A percentile compares a stretch with the other conserved stretches of the same genome.
These are phyloP conservation scores for Cruciata laevipes DNA, from an alignment of 257 asterid genomes.

Conservation along the genomic window DNA sequence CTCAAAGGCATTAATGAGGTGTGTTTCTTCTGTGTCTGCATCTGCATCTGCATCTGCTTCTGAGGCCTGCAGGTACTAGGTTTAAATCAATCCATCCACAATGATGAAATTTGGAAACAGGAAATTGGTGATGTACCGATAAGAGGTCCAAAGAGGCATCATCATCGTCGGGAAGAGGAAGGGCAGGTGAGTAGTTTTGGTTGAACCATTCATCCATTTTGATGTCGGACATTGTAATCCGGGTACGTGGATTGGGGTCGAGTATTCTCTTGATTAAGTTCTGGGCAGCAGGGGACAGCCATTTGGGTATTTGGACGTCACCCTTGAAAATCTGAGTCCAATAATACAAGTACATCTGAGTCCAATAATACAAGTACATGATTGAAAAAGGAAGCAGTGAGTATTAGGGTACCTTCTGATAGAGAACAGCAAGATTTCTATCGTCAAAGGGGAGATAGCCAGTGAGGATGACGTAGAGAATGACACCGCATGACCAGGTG, in stretches of 20 bases:
- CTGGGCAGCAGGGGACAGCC: slow-evolving; percentile 86
- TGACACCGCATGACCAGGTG: slow-evolving; percentile 95
- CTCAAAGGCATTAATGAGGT: slow-evolving; percentile 78
- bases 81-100: too few species aligned
- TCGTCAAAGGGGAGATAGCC: slow-evolving; percentile 98
- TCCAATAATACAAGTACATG: too few species aligned
- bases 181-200: slow-evolving; percentile 45
- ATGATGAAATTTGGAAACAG: background rate
- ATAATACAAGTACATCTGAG: slow-evolving; percentile 63
- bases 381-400: background rate
- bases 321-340: slow-evolving; percentile 74
- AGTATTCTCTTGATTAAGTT: slow-evolving; percentile 75
- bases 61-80: slow-evolving; percentile 7
- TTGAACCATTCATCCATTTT: slow-evolving; percentile 80
- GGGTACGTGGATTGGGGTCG: slow-evolving; percentile 77
- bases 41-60: slow-evolving; percentile 55
- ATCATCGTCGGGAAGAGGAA: slow-evolving; percentile 44
- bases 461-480: slow-evolving; percentile 78
- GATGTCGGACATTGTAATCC: slow-evolving; percentile 61
- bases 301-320: slow-evolving; percentile 75
- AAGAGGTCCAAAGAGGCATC: background rate
- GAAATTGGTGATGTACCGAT: background rate
- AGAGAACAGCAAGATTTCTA: slow-evolving; percentile 85
- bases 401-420: slow-evolving; percentile 64
- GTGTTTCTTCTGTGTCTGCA: slow-evolving; percentile 42